A percentile compares a stretch with the other conserved stretches of the same genome.
These are phyloP conservation scores for Prunus armeniaca DNA, from an alignment of 306 rosid species.

Conservation along the genomic window DNA sequence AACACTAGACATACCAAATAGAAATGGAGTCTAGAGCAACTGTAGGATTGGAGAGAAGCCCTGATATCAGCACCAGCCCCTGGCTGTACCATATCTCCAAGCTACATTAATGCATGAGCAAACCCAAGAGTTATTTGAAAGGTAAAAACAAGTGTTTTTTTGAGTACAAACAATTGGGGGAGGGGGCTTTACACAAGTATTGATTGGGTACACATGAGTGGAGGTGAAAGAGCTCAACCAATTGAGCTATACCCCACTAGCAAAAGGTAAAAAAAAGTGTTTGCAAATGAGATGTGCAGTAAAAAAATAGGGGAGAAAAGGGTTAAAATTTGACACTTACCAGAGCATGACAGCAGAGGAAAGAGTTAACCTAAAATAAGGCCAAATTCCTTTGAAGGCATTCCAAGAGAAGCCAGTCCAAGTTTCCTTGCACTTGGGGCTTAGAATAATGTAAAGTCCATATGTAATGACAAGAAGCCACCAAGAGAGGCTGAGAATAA, in stretches of 20 bases:
- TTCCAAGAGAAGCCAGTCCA: slow-evolving; percentile 65
- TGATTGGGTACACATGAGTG: too few species aligned
- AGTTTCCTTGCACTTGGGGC: slow-evolving; percentile 65
- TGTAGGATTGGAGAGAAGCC: slow-evolving; percentile 60
- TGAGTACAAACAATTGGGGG: too few species aligned
- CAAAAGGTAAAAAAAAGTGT: neutral
- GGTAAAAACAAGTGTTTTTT: too few species aligned
- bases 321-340: slow-evolving; percentile 25
- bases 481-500: slow-evolving; percentile 72
- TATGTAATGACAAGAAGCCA: slow-evolving; percentile 48
- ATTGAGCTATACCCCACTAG: too few species aligned
- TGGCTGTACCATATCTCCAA: slow-evolving; percentile 86
- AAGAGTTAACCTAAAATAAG: slow-evolving; percentile 66
- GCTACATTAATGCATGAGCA: slow-evolving; percentile 20
- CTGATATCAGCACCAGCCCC: slow-evolving; percentile 70
- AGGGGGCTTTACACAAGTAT: too few species aligned
- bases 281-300: neutral
- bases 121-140: neutral
- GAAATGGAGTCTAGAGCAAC: slow-evolving; percentile 57
- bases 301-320: neutral
- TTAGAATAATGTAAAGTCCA: slow-evolving; percentile 47
- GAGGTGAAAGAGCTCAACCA: too few species aligned
- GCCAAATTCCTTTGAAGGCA: slow-evolving; percentile 66
- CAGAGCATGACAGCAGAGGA: slow-evolving; percentile 73
- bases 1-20: slow-evolving; percentile 32